Percentiles rank a stretch among this genome's conserved stretches.
Conservation (phyloP, 2,329 filamentous ascomycete species). For the Aspergillus texensis region DNA sequence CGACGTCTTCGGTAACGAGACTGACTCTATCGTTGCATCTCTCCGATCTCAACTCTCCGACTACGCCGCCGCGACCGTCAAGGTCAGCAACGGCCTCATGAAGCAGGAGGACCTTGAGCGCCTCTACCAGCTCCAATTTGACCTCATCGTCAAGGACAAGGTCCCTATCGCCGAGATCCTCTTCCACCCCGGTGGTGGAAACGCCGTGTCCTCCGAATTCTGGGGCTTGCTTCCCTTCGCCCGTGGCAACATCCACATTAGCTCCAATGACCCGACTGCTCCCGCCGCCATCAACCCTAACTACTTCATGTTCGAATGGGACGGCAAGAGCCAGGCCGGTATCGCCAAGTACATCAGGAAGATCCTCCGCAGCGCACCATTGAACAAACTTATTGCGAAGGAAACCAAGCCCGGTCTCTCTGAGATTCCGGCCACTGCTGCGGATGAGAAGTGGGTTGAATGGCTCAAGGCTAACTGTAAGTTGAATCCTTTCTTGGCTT, state of each 20-base stretch:
- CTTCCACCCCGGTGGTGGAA: constrained; percentile 19
- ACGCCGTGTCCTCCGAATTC: constrained; percentile 24
- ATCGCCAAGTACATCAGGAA: constrained; percentile 22
- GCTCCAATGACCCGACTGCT: constrained; percentile 21
- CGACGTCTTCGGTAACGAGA: constrained; percentile 14
- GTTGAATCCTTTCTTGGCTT: constrained; percentile 6
- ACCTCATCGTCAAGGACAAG: constrained; percentile 29
- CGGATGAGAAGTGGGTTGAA: constrained; percentile 24
- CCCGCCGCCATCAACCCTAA: constrained; percentile 30
- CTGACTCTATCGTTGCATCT: not conserved
- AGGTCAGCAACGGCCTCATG: constrained; percentile 25
- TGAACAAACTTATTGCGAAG: constrained; percentile 24
- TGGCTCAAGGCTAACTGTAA: constrained; percentile 31
- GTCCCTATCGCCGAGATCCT: constrained; percentile 31
- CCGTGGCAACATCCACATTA: constrained; percentile 29
- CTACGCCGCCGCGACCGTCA: constrained; percentile 26
- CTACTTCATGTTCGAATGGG: constrained; percentile 31
- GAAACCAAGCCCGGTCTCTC: constrained; percentile 28
- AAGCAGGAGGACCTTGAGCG: constrained; percentile 25
- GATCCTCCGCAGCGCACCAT: constrained; percentile 22
- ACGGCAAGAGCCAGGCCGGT: constrained; percentile 9
- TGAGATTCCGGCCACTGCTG: constrained; percentile 22
- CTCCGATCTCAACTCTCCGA: constrained; percentile 15
- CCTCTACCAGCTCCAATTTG: constrained; percentile 30
- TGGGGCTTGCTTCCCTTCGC: constrained; percentile 33